These are phyloP conservation scores for Erythrophleum ivorense DNA, from an alignment of 331 rosid genomes.

Conservation along the genomic window DNA sequence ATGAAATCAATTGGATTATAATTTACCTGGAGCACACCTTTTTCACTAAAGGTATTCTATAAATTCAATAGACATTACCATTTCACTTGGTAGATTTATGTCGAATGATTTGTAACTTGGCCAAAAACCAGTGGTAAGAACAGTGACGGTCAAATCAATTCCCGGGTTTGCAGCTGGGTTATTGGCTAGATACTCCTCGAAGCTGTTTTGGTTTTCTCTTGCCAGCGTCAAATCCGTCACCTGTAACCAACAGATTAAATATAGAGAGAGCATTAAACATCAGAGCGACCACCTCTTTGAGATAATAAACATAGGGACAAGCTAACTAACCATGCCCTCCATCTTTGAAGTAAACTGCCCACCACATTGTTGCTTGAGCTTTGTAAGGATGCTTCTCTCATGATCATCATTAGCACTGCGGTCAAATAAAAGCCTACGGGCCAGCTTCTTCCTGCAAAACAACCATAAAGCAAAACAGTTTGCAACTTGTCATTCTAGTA, in stretches of 20 bases:
- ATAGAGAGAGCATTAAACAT: too few species aligned
- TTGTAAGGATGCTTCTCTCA: constrained; percentile 87
- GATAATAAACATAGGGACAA: too few species aligned
- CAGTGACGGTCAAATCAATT: constrained; percentile 56
- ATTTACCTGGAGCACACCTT: background rate
- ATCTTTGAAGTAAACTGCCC: constrained; percentile 92
- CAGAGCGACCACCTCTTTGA: background rate
- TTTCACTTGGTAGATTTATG: constrained; percentile 89
- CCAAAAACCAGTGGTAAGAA: constrained; percentile 93
- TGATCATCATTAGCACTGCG: constrained; percentile 63
- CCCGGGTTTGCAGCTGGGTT: too few species aligned
- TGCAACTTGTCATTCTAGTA: too few species aligned
- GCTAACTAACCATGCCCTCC: constrained; percentile 96
- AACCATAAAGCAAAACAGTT: constrained; percentile 10
- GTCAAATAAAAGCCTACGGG: constrained; percentile 70
- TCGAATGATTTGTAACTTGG: constrained; percentile 94
- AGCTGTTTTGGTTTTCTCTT: constrained; percentile 51
- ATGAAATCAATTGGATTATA: constrained; percentile 10
- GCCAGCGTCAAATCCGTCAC: constrained; percentile 92
- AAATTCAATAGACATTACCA: constrained; percentile 64
- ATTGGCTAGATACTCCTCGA: too few species aligned
- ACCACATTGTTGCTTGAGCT: constrained; percentile 88
- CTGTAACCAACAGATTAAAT: constrained; percentile 37
- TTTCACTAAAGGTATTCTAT: background rate
- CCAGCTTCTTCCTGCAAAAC: constrained; percentile 83